Evolutionary conservation across 495 filamentous ascomycete species (phyloP), one percentile per base, ranked within the genome.

Genomic region (Acidiella bohemica): DNA sequence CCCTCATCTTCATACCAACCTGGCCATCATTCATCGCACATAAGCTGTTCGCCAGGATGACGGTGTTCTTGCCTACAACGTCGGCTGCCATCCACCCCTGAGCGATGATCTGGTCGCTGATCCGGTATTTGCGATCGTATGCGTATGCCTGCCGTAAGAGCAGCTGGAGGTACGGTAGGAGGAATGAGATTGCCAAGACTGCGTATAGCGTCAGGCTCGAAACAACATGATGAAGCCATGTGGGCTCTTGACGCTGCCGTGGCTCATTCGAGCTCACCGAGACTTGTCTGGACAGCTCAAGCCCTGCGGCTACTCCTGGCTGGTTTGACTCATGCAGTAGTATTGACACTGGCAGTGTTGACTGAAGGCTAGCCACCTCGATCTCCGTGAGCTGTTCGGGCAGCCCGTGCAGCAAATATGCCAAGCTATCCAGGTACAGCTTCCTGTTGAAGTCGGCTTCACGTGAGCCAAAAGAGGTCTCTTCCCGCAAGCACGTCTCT

Each of bases 341-440:
- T n/a, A 39, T 10, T 26, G 31, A 25, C 21, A 29, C 33, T 9
- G 20, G 28, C 21, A 46, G 14, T 24, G 36, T 36, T 20, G 28
- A 56, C 0, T 54, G 62, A 4, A 80, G 55, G 25, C 63, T 59
- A 20, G 63, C 33, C 23, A 54, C 40, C 36, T 76, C 68, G 27
- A 63, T 57, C 0, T 54, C 47, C 3, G 64, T 71, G 10, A 86
- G 54, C 40, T 81, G 65, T 0, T 51, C 33, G 0, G 82, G 81
- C 0, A 86, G 63, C 0, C 71, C 80, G 35, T 70, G 68, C 2
- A 84, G 67, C 3, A 85, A 62, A 53, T 83, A 82, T 5, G 68
- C 63, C 5, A 81, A 39, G 29, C 75, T 71, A 50, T 76, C 68
- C 18, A 86, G 61, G 54, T 81, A 85, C 1, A 81, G 64, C 13